phyloP scores from a whole-genome alignment of 1,284 basidiomycete genomes.

The Schizophyllum commune region DNA sequence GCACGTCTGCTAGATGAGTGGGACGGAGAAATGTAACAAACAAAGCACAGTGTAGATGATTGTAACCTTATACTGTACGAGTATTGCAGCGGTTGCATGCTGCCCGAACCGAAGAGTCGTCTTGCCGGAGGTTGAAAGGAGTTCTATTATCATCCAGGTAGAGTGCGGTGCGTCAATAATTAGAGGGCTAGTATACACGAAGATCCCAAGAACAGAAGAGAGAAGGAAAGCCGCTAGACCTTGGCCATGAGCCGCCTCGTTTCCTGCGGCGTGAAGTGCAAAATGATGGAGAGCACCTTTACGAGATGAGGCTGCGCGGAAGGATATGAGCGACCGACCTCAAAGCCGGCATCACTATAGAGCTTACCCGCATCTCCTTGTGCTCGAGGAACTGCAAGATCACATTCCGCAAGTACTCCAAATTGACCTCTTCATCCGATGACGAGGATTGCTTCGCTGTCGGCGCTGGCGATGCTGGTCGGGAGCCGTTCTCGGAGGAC shows the following conservation, averaged over 20 bases:
- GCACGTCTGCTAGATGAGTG: slow-evolving; percentile 60
- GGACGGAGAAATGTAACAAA: too few relatives aligned
- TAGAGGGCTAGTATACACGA: not conserved
- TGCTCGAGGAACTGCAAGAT: slow-evolving; percentile 90
- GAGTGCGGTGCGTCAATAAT: not conserved
- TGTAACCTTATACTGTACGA: too few relatives aligned
- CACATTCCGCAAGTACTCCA: slow-evolving; percentile 94
- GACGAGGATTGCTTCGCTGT: slow-evolving; percentile 19
- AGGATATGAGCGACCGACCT: slow-evolving; percentile 1
- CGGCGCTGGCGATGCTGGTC: not conserved
- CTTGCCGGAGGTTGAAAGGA: too few relatives aligned
- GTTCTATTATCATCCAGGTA: not conserved
- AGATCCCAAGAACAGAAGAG: not conserved
- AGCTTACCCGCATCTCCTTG: slow-evolving; percentile 77
- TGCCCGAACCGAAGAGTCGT: too few relatives aligned
- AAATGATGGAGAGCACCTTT: slow-evolving; percentile 81
- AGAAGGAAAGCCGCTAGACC: slow-evolving; percentile 27
- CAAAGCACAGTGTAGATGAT: too few relatives aligned
- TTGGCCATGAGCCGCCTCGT: slow-evolving; percentile 79
- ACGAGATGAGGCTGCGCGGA: slow-evolving; percentile 73
- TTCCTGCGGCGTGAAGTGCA: slow-evolving; percentile 92
- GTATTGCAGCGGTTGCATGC: too few relatives aligned
- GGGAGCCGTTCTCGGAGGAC: slow-evolving; percentile 33
- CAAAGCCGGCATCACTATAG: not conserved
- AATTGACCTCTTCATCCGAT: slow-evolving; percentile 77